Evolutionary conservation across 139 green algal genomes (phyloP).

Genomic region (Chlamydomonas sp.): DNA sequence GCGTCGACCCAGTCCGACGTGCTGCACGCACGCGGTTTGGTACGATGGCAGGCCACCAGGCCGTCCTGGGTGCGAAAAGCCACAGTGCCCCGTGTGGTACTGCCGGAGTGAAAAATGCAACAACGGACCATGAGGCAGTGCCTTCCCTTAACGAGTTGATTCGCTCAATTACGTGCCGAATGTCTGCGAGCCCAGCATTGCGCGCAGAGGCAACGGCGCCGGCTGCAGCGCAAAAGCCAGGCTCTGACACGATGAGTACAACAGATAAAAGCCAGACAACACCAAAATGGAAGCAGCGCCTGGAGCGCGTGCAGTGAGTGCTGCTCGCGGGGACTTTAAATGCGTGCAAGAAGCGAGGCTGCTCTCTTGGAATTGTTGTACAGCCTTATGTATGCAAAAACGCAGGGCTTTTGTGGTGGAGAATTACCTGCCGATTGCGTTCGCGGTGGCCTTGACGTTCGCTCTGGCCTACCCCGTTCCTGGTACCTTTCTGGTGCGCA

Average conservation of each 20-base stretch:
- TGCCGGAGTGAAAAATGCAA: too few relatives aligned
- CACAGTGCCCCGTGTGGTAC: too few relatives aligned
- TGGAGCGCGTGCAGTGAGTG: slow-evolving; percentile 19
- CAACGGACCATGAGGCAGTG: too few relatives aligned
- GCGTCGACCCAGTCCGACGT: too few relatives aligned
- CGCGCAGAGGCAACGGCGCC: too few relatives aligned
- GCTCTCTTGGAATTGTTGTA: neutral
- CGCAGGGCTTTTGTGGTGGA: slow-evolving; percentile 40
- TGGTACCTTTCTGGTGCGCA: slow-evolving; percentile 20
- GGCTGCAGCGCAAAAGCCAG: neutral
- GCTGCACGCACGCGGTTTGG: too few relatives aligned
- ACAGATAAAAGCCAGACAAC: neutral
- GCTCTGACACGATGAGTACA: neutral
- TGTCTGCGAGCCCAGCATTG: too few relatives aligned
- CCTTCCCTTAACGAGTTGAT: too few relatives aligned
- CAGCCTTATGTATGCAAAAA: too few relatives aligned
- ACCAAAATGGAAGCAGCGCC: slow-evolving; percentile 14
- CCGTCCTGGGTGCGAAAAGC: too few relatives aligned
- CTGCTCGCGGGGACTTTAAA: neutral
- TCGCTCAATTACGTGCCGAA: too few relatives aligned
- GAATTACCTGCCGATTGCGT: slow-evolving; percentile 45
- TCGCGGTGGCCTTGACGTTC: slow-evolving; percentile 36
- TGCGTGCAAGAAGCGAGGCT: neutral
- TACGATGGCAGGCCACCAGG: too few relatives aligned
- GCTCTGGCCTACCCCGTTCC: slow-evolving; percentile 38